Evolutionary conservation across 148 eudicot species (phyloP).

Genomic region (Silene latifolia): DNA sequence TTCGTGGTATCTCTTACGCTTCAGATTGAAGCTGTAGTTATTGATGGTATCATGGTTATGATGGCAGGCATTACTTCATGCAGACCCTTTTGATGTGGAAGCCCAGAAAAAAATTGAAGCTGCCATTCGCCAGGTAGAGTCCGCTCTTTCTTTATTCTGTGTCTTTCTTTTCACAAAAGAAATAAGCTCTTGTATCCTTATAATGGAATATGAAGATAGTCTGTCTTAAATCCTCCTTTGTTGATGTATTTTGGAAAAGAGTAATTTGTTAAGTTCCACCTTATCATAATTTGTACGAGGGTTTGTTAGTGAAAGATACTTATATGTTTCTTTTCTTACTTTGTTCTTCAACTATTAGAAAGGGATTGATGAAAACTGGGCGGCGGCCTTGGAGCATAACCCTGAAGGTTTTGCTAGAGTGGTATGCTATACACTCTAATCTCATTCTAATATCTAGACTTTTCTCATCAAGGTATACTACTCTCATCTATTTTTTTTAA

Average conservation of each 20-base stretch:
- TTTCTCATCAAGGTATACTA: neutral
- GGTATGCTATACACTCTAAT: conserved; percentile 41
- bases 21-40: neutral
- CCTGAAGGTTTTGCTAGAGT: conserved; percentile 98
- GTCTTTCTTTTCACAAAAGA: neutral
- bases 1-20: neutral
- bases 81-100: conserved; percentile 98
- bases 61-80: conserved; percentile 72
- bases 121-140: conserved; percentile 82
- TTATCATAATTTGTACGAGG: neutral
- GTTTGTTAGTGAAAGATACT: conserved; percentile 4
- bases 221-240: neutral
- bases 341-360: conserved; percentile 51
- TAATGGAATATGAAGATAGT: neutral
- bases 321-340: neutral
- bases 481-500: conserved; percentile 7
- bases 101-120: conserved; percentile 99
- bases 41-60: conserved; percentile 20
- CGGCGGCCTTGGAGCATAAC: conserved; percentile 88
- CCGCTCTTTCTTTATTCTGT: too few relatives aligned
- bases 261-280: neutral
- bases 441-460: too few relatives aligned
- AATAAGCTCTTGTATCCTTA: neutral
- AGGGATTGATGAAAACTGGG: conserved; percentile 99
- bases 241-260: neutral